Evolutionary conservation across 2,329 filamentous ascomycete species (phyloP).

Genomic region (Talaromyces sp.): DNA sequence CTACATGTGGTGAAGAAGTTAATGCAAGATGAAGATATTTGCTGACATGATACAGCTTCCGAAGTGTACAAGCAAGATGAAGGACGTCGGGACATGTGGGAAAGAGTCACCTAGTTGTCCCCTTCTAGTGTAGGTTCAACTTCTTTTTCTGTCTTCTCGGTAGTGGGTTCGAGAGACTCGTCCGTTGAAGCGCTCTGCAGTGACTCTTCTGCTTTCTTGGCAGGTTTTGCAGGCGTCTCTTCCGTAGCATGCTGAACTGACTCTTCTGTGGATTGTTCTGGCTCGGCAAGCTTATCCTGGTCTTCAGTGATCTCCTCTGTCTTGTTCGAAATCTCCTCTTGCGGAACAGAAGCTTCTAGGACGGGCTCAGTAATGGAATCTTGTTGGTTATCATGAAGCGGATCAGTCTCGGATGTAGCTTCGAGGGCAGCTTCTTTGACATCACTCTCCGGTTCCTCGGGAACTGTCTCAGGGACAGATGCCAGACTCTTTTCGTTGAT

Average conservation of each 20-base stretch:
- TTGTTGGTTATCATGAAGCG: neutral
- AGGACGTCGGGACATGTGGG: neutral
- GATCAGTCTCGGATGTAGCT: neutral
- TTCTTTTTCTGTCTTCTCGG: neutral
- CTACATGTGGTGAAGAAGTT: neutral
- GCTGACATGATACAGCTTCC: neutral
- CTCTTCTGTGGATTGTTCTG: neutral
- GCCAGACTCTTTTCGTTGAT: neutral
- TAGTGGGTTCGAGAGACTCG: neutral
- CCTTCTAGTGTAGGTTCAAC: neutral
- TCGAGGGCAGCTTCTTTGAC: neutral
- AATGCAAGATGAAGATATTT: neutral
- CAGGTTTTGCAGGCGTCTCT: neutral
- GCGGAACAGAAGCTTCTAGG: neutral
- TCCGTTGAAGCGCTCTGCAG: neutral
- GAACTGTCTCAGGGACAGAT: slow-evolving; percentile 7
- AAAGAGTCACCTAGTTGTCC: neutral
- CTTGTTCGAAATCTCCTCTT: neutral
- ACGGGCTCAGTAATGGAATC: neutral
- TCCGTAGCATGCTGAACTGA: neutral
- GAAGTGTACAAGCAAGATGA: neutral
- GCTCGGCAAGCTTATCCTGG: neutral
- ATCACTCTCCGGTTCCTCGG: neutral
- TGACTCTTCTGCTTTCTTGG: slow-evolving; percentile 1
- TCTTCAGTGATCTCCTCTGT: neutral